phyloP scores from a whole-genome alignment of 2,329 filamentous ascomycete species.

The Coleophoma eucalyptorum region DNA sequence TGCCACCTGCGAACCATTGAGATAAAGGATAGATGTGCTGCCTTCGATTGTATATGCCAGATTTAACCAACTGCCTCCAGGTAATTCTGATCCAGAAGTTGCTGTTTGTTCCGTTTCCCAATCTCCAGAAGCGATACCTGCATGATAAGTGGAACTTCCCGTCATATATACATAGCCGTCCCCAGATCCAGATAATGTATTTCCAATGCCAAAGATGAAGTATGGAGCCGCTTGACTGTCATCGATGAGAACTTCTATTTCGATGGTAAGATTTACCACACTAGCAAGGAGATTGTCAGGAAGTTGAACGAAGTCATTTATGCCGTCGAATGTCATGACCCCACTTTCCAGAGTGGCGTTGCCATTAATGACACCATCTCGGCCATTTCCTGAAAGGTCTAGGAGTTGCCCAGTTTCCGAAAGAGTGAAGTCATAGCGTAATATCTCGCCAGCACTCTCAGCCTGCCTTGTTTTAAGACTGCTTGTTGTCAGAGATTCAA shows the following conservation, averaged over 20 bases:
- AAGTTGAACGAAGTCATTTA: background rate
- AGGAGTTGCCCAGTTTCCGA: background rate
- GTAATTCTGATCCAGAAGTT: background rate
- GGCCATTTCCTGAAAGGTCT: background rate
- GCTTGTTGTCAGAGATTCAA: slow-evolving; percentile 30
- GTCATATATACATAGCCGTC: background rate
- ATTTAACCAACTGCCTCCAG: background rate
- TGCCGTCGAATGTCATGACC: background rate
- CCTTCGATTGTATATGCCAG: background rate
- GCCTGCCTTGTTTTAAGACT: background rate
- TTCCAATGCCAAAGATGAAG: background rate
- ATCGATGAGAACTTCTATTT: background rate
- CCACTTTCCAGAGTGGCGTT: background rate
- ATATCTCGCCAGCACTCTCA: background rate
- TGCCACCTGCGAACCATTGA: background rate
- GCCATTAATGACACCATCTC: background rate
- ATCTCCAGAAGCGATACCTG: background rate
- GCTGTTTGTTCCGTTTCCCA: background rate
- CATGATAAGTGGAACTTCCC: background rate
- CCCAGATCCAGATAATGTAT: background rate
- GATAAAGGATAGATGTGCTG: background rate
- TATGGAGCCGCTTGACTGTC: background rate
- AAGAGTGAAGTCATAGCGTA: background rate
- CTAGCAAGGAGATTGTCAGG: background rate
- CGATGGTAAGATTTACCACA: background rate